Evolutionary conservation across 306 rosid genomes (phyloP), one percentile per base, ranked within the genome.

Genomic region (Ammopiptanthus mongolicus): DNA sequence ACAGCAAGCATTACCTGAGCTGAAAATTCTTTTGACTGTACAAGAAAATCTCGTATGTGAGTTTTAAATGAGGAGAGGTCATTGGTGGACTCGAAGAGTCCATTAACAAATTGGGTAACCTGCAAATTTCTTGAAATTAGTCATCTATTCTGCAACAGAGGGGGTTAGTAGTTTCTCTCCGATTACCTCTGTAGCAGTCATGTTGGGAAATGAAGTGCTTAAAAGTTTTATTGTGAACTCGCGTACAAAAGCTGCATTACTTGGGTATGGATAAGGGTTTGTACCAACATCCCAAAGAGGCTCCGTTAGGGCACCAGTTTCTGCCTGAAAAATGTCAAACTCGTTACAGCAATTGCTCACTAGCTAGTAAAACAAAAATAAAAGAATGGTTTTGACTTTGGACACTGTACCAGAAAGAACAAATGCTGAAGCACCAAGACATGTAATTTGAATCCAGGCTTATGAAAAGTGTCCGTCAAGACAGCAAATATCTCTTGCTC

Each of bases 371-470:
- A 56, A 28, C 5, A 1, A 34, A 48, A 53, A 25, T 10, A 52
- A 52, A 76, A 44, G 28, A 53, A 55, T 22, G 57, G 5, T 13
- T 41, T 11, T 44, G 50, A 29, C 21, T 34, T 47, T 56, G 12
- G 72, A 88, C 3, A 73, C 63, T 50, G 23, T 84, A 95, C 99
- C 89, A 96, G 89, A 86, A 93, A 90, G 84, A 92, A 90, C 80
- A 96, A 77, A 79, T 96, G 99, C 78, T 96, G 99, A 25, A 96
- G 97, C 77, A 96, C 98, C 83, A 92, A 76, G 75, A 96, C 99
- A 78, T 96, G 99, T 76, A 96, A 88, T 88, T 96, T 96, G 88
- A 96, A 96, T 50, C 99, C 97, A 28, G 98, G 99, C 82, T 96
- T 96, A 78, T 96, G 99, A 71, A 96, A 96, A 0, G 99, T 96